Base-by-base conservation (phyloP, 441 rosid species). In the Pelargonium fulgidum region DNA sequence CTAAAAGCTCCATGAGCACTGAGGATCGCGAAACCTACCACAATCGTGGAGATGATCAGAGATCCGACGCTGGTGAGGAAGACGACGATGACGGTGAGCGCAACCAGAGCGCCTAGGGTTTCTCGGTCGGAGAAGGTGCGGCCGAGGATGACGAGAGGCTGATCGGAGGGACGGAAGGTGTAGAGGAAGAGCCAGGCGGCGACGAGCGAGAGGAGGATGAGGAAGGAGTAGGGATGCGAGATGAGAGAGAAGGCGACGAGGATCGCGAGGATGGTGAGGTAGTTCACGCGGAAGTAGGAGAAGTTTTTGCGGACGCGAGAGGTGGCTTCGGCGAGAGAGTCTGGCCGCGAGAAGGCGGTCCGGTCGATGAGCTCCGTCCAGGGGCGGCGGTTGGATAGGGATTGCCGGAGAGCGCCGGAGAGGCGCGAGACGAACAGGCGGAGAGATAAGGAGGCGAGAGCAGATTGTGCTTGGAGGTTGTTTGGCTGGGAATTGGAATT, bases 111-210 rank as follows among this genome's bases (percentile, higher is more conserved):
- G 61, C 76, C 85, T 44, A 86, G 78, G 22, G 78, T 81, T 65
- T 86, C 88, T 16, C 76, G 66, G 41, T 86, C 86, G 11, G 88
- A 80, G 69, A 80, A 81, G 44, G 84, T 64, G 10, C 87, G 86
- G 29, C 85, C 85, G 12, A 78, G 69, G 65, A 84, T 70, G 47
- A 83, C 78, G 73, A 82, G 42, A 11, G 86, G 86, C 74, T 81
- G 85, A 65, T 84, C 86, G 2, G 84, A 52, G 7, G 85, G 84
- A 14, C 85, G 84, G 77, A 82, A 75, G 3, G 78, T 67, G 73
- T 86, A 84, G 41, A 86, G 84, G 78, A 82, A 75, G 65, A 86
- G 80, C 88, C 90, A 86, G 22, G 90, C 81, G 62, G 84, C 79
- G 11, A 83, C 75, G 9, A 86, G 78, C 1, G 83, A 80, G 14